Conservation (phyloP, 2,329 filamentous ascomycete species). For the Exophiala bonariae region DNA sequence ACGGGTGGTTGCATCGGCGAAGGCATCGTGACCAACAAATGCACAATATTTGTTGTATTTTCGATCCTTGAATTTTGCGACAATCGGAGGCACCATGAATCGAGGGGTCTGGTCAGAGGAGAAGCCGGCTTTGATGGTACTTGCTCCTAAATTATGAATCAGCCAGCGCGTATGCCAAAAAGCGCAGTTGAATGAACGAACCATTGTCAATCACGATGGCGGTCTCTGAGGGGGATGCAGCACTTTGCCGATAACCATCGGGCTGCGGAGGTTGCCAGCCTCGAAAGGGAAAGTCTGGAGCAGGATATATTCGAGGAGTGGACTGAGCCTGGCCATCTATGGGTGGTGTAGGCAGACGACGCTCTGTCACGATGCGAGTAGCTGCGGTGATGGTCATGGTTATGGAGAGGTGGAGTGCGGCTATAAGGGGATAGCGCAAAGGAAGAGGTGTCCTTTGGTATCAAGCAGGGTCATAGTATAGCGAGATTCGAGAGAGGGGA, state of each 20-base stretch:
- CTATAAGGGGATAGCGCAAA: not conserved
- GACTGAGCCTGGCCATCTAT: slow-evolving; percentile 54
- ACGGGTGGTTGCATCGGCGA: slow-evolving; percentile 87
- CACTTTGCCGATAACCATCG: slow-evolving; percentile 72
- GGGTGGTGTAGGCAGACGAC: slow-evolving; percentile 42
- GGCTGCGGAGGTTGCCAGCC: slow-evolving; percentile 58
- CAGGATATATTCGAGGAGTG: slow-evolving; percentile 53
- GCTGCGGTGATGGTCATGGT: slow-evolving; percentile 46
- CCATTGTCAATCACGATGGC: slow-evolving; percentile 99
- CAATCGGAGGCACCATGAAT: slow-evolving; percentile 80
- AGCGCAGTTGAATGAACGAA: slow-evolving; percentile 38
- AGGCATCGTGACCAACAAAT: slow-evolving; percentile 90
- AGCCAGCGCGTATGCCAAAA: not conserved
- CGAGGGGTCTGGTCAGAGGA: slow-evolving; percentile 85
- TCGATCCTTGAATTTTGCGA: slow-evolving; percentile 92
- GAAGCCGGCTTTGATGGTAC: slow-evolving; percentile 88
- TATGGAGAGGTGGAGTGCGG: slow-evolving; percentile 14
- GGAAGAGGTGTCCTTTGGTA: not conserved
- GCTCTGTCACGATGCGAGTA: slow-evolving; percentile 37
- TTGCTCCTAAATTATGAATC: slow-evolving; percentile 66
- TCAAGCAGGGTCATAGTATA: not conserved
- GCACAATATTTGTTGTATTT: slow-evolving; percentile 90
- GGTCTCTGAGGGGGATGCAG: slow-evolving; percentile 57
- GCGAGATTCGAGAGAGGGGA: not conserved
- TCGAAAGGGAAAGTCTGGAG: slow-evolving; percentile 61